These are phyloP conservation scores for Taphrina wiesneri DNA, from an alignment of 1,139 yeast species.

Conservation along the genomic window DNA sequence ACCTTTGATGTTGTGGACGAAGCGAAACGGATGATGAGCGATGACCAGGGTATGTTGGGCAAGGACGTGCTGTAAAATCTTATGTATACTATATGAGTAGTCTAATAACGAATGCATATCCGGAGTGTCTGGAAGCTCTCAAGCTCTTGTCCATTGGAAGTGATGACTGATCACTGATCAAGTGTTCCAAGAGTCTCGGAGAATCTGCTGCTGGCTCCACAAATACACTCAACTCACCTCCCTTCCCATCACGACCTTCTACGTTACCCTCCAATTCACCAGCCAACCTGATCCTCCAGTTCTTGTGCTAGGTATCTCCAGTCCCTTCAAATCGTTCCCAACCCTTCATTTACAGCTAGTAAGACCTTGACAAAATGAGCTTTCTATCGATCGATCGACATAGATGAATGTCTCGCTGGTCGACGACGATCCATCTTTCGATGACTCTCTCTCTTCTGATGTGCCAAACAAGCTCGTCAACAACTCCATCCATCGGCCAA, in stretches of 20 bases:
- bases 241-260: not conserved
- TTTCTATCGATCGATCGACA: not conserved
- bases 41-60: not conserved
- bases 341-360: no score
- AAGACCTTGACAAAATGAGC: not conserved
- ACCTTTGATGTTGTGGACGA: slow-evolving; percentile 7
- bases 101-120: no score
- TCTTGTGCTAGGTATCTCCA: no score
- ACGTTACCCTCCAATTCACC: not conserved
- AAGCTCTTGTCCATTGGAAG: no score
- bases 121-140: no score
- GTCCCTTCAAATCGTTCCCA: no score
- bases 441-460: not conserved
- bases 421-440: slow-evolving; percentile 6
- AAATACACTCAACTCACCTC: not conserved
- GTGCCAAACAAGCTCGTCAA: not conserved
- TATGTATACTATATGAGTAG: not conserved
- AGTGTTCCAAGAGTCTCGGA: not conserved
- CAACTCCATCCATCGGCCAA: not conserved
- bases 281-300: no score
- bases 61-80: not conserved
- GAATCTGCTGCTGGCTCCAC: not conserved
- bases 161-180: not conserved
- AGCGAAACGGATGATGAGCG: slow-evolving; percentile 8
- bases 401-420: slow-evolving; percentile 12